Evolutionary conservation across 352 stramenopile genomes (phyloP).

Genomic region (Phytophthora nicotianae): DNA sequence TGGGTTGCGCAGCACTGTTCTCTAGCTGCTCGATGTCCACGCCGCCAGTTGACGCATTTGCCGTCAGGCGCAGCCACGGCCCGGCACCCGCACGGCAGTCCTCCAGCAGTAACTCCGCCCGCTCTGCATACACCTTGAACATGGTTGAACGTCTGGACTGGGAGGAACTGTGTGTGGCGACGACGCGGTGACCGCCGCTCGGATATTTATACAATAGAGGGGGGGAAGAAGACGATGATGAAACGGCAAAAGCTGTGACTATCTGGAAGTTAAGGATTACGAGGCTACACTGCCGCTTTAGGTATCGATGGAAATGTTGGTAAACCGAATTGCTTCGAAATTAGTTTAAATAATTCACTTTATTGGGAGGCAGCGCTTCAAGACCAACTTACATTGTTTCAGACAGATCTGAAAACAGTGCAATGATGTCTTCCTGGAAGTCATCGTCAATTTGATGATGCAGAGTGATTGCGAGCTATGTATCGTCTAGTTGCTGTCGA

Average conservation of each 20-base stretch:
- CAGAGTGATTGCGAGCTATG: neutral
- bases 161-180: neutral
- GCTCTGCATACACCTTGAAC: conserved; percentile 84
- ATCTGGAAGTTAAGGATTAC: too few relatives aligned
- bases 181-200: neutral
- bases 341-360: too few relatives aligned
- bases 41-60: conserved; percentile 26
- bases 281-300: too few relatives aligned
- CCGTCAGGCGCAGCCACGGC: conserved; percentile 58
- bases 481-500: conserved; percentile 6
- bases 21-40: conserved; percentile 34
- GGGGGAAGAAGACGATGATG: conserved; percentile 13
- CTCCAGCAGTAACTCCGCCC: conserved; percentile 73
- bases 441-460: too few relatives aligned
- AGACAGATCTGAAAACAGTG: too few relatives aligned
- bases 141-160: conserved; percentile 29
- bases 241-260: neutral
- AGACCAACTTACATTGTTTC: too few relatives aligned
- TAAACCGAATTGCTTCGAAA: too few relatives aligned
- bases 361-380: too few relatives aligned
- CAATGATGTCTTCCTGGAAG: too few relatives aligned
- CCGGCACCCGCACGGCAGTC: conserved; percentile 76
- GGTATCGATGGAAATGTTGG: too few relatives aligned
- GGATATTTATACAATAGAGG: conserved; percentile 17
- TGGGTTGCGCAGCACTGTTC: conserved; percentile 25